phyloP scores from a whole-genome alignment of 2,329 filamentous ascomycete species.

The Byssochlamys sp. region DNA sequence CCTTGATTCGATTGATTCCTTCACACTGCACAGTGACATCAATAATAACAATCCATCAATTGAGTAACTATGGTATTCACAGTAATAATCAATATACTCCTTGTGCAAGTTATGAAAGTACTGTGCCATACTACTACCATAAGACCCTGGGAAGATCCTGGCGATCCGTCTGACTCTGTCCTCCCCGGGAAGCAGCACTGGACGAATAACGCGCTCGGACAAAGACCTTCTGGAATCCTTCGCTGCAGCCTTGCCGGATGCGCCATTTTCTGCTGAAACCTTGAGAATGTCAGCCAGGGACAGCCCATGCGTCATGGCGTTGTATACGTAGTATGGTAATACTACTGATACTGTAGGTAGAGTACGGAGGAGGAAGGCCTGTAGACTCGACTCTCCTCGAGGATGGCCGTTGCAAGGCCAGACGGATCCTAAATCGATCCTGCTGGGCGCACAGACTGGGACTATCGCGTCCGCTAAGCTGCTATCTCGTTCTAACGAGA shows the following conservation, averaged over 20 bases:
- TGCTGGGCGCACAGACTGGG: background rate
- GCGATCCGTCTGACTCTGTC: background rate
- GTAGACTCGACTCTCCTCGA: background rate
- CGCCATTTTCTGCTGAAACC: constrained; percentile 9
- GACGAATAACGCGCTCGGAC: background rate
- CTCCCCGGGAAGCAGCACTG: background rate
- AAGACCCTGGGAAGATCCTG: background rate
- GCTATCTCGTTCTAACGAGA: background rate
- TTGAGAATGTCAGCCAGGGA: constrained; percentile 9
- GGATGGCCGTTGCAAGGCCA: background rate
- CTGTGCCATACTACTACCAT: no score
- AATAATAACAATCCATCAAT: no score
- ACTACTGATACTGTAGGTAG: background rate
- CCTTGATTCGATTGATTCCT: no score
- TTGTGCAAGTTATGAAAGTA: no score
- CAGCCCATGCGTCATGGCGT: background rate
- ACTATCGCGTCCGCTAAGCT: background rate
- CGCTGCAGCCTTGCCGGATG: constrained; percentile 17
- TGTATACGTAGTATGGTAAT: background rate
- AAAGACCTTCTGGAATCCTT: constrained; percentile 26
- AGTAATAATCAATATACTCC: no score
- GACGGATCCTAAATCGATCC: background rate
- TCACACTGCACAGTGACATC: no score
- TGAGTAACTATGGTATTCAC: no score
- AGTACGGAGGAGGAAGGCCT: background rate